Conservation (phyloP, 306 rosid genomes). For the Vachellia collinsii region DNA sequence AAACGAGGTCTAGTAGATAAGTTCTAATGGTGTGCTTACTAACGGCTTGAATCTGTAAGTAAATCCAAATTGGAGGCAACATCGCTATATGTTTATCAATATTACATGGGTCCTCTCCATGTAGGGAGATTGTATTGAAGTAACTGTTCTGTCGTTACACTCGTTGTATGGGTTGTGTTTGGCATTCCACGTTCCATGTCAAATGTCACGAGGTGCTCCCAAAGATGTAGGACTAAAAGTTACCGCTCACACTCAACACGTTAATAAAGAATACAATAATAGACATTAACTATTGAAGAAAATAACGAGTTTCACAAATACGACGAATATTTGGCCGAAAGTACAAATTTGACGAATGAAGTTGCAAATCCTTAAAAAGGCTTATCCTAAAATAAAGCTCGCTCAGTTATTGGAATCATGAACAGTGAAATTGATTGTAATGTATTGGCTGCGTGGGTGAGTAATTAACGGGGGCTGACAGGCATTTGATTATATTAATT, state of each 20-base stretch:
- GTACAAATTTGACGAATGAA: too few species aligned
- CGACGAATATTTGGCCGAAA: background rate
- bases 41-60: slow-evolving; percentile 72
- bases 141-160: background rate
- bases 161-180: background rate
- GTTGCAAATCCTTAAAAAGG: background rate
- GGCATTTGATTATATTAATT: background rate
- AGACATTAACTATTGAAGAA: background rate
- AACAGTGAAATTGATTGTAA: background rate
- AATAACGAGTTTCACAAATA: too few species aligned
- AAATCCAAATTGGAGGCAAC: slow-evolving; percentile 51
- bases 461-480: background rate
- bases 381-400: background rate
- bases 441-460: background rate
- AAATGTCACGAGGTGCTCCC: background rate
- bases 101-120: background rate
- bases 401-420: background rate
- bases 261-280: background rate
- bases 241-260: background rate
- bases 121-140: background rate
- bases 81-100: slow-evolving; percentile 12
- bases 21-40: slow-evolving; percentile 57
- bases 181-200: background rate
- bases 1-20: slow-evolving; percentile 53
- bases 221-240: background rate